A percentile compares a stretch with the other conserved stretches of the same genome.
Evolutionary conservation across 2,329 filamentous ascomycete species (phyloP).

Genomic region (Didymella arachidicola): DNA sequence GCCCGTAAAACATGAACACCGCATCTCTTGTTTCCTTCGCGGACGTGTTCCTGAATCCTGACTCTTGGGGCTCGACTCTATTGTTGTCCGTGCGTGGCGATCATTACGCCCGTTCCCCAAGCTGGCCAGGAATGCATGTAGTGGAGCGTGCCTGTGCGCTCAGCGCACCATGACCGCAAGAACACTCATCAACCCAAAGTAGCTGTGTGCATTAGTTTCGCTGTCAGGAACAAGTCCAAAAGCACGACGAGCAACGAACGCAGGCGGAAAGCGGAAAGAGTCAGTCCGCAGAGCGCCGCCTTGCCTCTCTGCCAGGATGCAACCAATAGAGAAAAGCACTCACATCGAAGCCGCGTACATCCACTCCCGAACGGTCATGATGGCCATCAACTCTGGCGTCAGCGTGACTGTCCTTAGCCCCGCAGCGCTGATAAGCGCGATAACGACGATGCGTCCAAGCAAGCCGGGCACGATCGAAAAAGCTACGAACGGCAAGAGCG

Average conservation of each 20-base stretch:
- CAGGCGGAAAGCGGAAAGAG: neutral
- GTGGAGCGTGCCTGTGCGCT: constrained; percentile 27
- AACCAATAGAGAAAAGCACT: constrained; percentile 39
- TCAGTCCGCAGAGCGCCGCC: neutral
- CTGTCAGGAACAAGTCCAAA: constrained; percentile 23
- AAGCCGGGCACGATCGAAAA: constrained; percentile 55
- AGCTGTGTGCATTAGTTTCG: constrained; percentile 49
- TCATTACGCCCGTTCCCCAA: constrained; percentile 21
- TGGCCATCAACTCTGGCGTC: constrained; percentile 43
- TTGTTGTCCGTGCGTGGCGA: constrained; percentile 20
- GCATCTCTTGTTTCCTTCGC: constrained; percentile 7
- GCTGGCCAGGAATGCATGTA: constrained; percentile 20
- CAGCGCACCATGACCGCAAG: constrained; percentile 50
- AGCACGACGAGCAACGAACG: neutral
- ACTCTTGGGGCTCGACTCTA: constrained; percentile 6
- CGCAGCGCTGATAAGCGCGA: constrained; percentile 48
- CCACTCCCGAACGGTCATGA: constrained; percentile 53
- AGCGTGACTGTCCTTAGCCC: constrained; percentile 46
- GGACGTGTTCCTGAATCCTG: constrained; percentile 13
- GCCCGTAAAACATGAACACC: constrained; percentile 7
- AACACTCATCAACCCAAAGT: constrained; percentile 52
- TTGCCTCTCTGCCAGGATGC: constrained; percentile 5
- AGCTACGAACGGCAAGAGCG: constrained; percentile 51
- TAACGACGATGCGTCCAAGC: constrained; percentile 51
- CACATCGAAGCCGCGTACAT: constrained; percentile 49